A percentile compares a stretch with the other conserved stretches of the same genome.
Evolutionary conservation across 2,329 filamentous ascomycete genomes (phyloP).

Genomic region (Dactylellina drechsleri): DNA sequence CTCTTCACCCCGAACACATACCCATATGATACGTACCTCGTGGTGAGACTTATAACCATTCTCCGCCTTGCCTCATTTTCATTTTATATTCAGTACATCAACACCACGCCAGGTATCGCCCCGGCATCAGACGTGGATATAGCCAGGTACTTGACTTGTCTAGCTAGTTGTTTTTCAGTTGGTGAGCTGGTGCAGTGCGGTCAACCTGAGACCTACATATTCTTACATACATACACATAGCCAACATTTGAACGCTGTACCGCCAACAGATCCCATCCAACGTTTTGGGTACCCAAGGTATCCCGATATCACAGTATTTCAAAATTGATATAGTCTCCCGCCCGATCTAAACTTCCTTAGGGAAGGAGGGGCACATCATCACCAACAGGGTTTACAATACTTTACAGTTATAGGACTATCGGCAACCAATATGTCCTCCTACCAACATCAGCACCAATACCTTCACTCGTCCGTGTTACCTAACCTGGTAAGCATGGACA

Average conservation of each 20-base stretch:
- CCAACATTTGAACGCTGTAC: conserved; percentile 20
- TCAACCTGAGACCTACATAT: conserved; percentile 31
- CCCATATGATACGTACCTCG: conserved; percentile 18
- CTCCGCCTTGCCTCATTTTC: conserved; percentile 35
- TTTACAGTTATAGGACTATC: background rate
- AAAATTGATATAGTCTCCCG: conserved; percentile 16
- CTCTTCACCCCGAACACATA: conserved; percentile 18
- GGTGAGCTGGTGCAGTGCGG: conserved; percentile 19
- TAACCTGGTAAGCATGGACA: conserved; percentile 36
- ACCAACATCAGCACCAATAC: conserved; percentile 47
- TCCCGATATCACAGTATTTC: conserved; percentile 25
- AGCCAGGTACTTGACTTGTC: conserved; percentile 1
- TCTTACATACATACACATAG: conserved; percentile 11
- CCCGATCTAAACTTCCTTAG: conserved; percentile 40
- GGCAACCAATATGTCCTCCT: conserved; percentile 34
- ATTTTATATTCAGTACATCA: conserved; percentile 11
- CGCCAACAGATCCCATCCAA: conserved; percentile 22
- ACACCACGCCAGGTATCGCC: conserved; percentile 10
- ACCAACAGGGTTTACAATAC: conserved; percentile 17
- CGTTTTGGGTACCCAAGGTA: conserved; percentile 21
- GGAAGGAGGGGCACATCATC: conserved; percentile 34
- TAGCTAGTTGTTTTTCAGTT: too few species aligned
- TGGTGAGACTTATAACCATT: conserved; percentile 23
- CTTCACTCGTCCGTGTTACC: conserved; percentile 53
- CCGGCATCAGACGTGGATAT: conserved; percentile 46